Evolutionary conservation across 1,139 yeast genomes (phyloP), one percentile per base, ranked within the genome.

Genomic region (Saccharomycopsis hybrid): DNA sequence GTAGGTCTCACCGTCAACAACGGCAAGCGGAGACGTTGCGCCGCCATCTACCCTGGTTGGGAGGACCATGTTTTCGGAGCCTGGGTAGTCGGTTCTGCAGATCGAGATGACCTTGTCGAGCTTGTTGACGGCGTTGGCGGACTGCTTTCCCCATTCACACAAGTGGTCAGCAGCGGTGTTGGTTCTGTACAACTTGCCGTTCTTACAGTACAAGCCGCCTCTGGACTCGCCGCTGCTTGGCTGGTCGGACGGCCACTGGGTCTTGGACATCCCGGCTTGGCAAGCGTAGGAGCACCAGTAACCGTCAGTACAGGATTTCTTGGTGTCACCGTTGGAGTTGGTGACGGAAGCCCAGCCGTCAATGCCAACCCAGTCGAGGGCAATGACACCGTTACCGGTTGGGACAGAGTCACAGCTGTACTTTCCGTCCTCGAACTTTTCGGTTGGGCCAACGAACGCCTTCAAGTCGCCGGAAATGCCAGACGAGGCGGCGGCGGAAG

Each of bases 261-360:
- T 84, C 74, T 85, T 85, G 60, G 92, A 83, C 92, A 84, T 84
- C 78, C 94, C 94, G 53, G 92, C 78, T 70, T 84, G 90, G 70
- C 94, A 85, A 56, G 92, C 88, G 65, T 85, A 85, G 52, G 92
- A 85, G 68, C 94, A 85, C 75, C 82, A 83, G 62, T 77, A 76
- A 54, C 89, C 92, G 55, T 83, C 88, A 58, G 73, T 65, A 74
- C 94, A 85, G 43, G 72, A 64, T 54, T 84, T 75, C 52, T 87
- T 81, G 54, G 88, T 80, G 46, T 79, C 74, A 44, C 70, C 68
- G 62, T 84, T 85, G 60, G 72, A 66, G 63, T 78, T 78, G 73
- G 81, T 80, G 59, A 84, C 70, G 64, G 87, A 83, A 46, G 92
- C 74, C 80, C 78, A 85, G 57, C 92, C 92, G 61, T 86, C 88